Evolutionary conservation across 2,329 filamentous ascomycete genomes (phyloP).

Genomic region (Tolypocladium capitatum): DNA sequence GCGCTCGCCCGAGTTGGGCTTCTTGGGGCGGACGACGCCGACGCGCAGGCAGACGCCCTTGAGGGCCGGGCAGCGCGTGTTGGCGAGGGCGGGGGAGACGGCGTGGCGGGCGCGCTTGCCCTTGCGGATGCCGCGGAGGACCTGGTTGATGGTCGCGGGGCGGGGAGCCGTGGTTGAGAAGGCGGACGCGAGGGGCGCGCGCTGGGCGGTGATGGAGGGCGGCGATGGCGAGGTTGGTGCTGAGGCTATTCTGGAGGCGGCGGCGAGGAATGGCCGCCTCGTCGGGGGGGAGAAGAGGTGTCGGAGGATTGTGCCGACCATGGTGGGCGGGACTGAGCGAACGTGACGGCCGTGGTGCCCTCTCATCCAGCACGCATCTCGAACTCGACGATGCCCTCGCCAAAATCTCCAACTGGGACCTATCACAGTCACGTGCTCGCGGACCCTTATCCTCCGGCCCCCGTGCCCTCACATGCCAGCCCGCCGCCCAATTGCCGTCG

Average conservation of each 20-base stretch:
- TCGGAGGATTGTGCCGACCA: constrained; percentile 22
- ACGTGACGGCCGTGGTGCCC: neutral
- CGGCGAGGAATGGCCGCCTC: constrained; percentile 13
- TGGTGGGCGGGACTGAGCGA: constrained; percentile 9
- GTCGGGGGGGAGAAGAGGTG: constrained; percentile 20
- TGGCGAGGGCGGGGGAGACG: constrained; percentile 70
- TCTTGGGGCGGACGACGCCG: constrained; percentile 89
- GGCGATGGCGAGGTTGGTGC: constrained; percentile 5
- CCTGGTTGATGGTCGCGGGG: constrained; percentile 59
- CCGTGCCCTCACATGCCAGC: neutral
- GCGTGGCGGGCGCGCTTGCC: constrained; percentile 72
- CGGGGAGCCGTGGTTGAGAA: constrained; percentile 46
- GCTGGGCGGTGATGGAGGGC: neutral
- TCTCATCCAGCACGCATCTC: neutral
- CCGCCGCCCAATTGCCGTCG: neutral
- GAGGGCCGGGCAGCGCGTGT: constrained; percentile 59
- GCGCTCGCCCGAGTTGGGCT: constrained; percentile 93
- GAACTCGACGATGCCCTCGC: neutral
- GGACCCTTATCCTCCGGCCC: no score
- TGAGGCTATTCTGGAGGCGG: constrained; percentile 5
- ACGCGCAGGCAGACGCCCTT: constrained; percentile 96
- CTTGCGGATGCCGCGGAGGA: constrained; percentile 63
- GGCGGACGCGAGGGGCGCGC: constrained; percentile 18
- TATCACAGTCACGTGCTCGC: neutral
- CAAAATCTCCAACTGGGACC: neutral